Conservation (phyloP, 495 filamentous ascomycete species). For the Niebla homalea region DNA sequence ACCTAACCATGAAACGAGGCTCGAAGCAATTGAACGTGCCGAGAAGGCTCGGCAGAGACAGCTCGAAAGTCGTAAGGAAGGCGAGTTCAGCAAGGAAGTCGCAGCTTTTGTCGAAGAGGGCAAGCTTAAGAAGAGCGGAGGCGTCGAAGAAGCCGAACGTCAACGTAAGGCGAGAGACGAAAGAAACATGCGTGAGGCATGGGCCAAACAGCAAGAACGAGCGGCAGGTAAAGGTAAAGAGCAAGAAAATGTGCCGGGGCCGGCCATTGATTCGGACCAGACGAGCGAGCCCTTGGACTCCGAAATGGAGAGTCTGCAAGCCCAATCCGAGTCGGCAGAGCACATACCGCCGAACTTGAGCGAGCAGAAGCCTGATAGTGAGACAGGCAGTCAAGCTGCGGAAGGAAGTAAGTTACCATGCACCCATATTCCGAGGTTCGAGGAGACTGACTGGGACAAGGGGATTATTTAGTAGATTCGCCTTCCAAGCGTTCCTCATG, state of each 20-base stretch:
- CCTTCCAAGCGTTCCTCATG: constrained; percentile 19
- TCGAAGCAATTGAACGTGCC: constrained; percentile 91
- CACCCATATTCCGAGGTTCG: neutral
- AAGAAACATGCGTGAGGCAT: constrained; percentile 69
- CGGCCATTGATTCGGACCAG: constrained; percentile 6
- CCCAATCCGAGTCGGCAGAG: constrained; percentile 13
- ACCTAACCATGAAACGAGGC: constrained; percentile 82
- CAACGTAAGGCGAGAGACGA: constrained; percentile 78
- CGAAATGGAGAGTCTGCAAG: constrained; percentile 15
- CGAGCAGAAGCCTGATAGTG: neutral
- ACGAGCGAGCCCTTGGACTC: constrained; percentile 19
- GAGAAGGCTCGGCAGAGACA: constrained; percentile 83
- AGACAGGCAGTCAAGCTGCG: neutral
- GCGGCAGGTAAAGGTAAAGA: constrained; percentile 19
- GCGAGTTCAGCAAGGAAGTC: constrained; percentile 80
- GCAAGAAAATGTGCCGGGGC: constrained; percentile 11
- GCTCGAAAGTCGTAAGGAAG: constrained; percentile 60
- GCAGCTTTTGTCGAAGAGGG: constrained; percentile 81
- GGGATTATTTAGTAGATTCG: neutral
- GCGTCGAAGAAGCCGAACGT: constrained; percentile 85
- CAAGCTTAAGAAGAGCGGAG: constrained; percentile 87
- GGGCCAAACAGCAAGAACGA: constrained; percentile 51
- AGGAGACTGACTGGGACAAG: no score
- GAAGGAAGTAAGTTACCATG: constrained; percentile 5
- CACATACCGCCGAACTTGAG: constrained; percentile 15